phyloP scores from a whole-genome alignment of 179 eudicot genomes.

The Beta macrorhiza region DNA sequence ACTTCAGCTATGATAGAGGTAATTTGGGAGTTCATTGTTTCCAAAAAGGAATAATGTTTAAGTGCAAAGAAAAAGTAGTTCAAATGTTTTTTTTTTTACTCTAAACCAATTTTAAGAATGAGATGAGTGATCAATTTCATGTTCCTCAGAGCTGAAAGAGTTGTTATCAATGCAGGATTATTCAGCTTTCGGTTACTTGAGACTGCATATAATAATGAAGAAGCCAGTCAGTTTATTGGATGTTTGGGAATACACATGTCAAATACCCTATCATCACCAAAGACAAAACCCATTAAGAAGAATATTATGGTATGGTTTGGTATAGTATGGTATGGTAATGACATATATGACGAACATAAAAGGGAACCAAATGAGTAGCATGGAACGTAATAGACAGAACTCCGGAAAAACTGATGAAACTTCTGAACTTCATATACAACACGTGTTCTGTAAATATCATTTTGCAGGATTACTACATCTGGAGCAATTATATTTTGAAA shows the following conservation, averaged over 20 bases:
- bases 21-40: not conserved
- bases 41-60: not conserved
- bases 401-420: not conserved
- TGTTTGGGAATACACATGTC: not conserved
- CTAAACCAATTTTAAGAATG: not conserved
- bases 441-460: not conserved
- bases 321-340: not conserved
- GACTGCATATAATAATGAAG: not conserved
- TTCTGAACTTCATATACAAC: not conserved
- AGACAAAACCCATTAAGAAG: not conserved
- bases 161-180: not conserved
- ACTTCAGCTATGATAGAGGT: not conserved
- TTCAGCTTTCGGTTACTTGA: not conserved
- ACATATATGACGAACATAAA: not conserved
- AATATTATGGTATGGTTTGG: too few relatives aligned
- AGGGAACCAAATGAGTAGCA: not conserved
- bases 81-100: not conserved
- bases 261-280: not conserved
- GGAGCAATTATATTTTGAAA: not conserved
- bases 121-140: not conserved
- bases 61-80: not conserved
- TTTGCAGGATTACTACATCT: not conserved
- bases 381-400: not conserved
- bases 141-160: not conserved
- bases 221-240: not conserved